Evolutionary conservation across 805 yeast species (phyloP), one percentile per base, ranked within the genome.

Genomic region (Metschnikowia santaceciliae): DNA sequence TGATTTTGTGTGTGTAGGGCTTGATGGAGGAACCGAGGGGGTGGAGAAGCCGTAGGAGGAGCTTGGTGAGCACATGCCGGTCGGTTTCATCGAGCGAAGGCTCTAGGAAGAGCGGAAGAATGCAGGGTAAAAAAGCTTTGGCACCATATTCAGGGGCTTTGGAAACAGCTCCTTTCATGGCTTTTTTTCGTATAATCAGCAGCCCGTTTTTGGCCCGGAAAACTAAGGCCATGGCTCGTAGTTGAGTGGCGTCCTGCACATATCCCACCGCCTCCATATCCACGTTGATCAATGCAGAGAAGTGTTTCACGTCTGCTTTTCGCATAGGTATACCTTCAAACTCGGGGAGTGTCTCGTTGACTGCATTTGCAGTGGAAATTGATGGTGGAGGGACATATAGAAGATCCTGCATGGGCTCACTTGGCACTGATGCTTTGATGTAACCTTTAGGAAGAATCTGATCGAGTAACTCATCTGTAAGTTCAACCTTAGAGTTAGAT

Each of bases 121-220:
- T 74, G 53, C 81, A 83, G 50, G 81, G 79, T 59, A 91, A 84
- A 14, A 91, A 65, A 0, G 82, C 61, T 43, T 80, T 77, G 0
- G 96, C 85, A 0, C 96, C 97, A 58, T 83, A 80, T 13, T 68
- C 71, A 6, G 74, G 68, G 0, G 94, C 84, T 53, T 77, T 77
- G 43, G 83, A 89, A 1, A 86, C 79, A 22, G 91, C 65, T 38
- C 79, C 75, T 50, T 91, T 74, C 67, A 89, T 65, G 0, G 96
- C 84, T 14, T 70, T 67, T 61, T 88, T 91, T 46, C 99, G 76
- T 6, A 76, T 74, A 0, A 74, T 66, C 6, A 88, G 87, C 17
- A 83, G 69, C 2, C 97, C 97, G 65, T 91, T 90, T 61, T 90
- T 90, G 39, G 90, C 76, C 55, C 79, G 80, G 22, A 90, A 66